phyloP scores from a whole-genome alignment of 2,329 filamentous ascomycete species.

The Colletotrichum lindemuthianum region DNA sequence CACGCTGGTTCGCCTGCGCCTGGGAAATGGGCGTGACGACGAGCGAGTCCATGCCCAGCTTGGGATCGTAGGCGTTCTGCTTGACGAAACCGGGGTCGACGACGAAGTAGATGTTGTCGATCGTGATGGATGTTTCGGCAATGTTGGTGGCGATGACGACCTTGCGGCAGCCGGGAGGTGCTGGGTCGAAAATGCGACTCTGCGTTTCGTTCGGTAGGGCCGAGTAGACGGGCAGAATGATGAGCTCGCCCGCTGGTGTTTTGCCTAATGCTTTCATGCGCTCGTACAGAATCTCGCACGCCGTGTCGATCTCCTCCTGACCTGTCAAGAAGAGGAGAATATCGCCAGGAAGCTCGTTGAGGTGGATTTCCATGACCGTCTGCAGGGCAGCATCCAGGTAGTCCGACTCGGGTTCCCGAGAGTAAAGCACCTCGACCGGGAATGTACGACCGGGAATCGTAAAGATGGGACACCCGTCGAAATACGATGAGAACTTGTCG shows the following conservation, averaged over 20 bases:
- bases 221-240: conserved; percentile 96
- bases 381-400: conserved; percentile 94
- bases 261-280: conserved; percentile 95
- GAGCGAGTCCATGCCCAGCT: conserved; percentile 96
- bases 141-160: conserved; percentile 99
- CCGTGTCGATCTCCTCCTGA: conserved; percentile 96
- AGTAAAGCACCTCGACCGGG: conserved; percentile 96
- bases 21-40: conserved; percentile 97
- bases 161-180: conserved; percentile 85
- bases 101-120: conserved; percentile 97
- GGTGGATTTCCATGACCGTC: conserved; percentile 97
- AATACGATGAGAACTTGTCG: conserved; percentile 97
- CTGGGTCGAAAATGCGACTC: conserved; percentile 92
- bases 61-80: conserved; percentile 96
- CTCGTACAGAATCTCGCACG: conserved; percentile 91
- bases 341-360: conserved; percentile 91
- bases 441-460: conserved; percentile 95
- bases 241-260: conserved; percentile 78
- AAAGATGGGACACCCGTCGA: conserved; percentile 95
- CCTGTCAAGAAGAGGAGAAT: conserved; percentile 97
- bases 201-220: conserved; percentile 94
- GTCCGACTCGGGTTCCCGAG: conserved; percentile 92
- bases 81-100: conserved; percentile 98
- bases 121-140: conserved; percentile 96
- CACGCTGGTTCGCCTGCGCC: conserved; percentile 93